Conservation (phyloP, 257 asterid genomes). For the Salvia hispanica region DNA sequence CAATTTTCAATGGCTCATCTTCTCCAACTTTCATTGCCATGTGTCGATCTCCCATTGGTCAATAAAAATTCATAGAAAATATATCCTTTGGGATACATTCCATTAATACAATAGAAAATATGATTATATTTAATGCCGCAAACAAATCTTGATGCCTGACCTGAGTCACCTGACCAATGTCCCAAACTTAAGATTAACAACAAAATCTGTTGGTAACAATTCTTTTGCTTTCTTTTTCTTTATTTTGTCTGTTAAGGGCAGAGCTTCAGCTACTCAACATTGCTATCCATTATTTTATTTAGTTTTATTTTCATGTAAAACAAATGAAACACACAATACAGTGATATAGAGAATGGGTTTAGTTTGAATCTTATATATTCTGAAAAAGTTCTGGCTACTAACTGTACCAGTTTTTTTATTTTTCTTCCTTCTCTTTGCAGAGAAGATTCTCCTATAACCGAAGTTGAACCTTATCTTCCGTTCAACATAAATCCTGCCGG, state of each 20-base stretch:
- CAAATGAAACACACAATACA: constrained; percentile 2
- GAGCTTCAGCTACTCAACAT: constrained; percentile 10
- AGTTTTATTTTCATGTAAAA: not conserved
- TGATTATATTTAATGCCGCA: not conserved
- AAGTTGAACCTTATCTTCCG: constrained; percentile 97
- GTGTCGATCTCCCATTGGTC: no score
- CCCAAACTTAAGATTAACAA: constrained; percentile 1
- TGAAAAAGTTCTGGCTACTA: constrained; percentile 4
- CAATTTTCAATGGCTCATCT: no score
- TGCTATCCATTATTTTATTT: not conserved
- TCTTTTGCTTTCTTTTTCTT: not conserved
- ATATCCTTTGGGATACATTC: no score
- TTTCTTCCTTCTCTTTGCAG: constrained; percentile 51
- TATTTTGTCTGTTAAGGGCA: not conserved
- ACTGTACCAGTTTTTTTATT: constrained; percentile 14
- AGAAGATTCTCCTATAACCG: constrained; percentile 79
- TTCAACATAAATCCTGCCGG: constrained; percentile 99
- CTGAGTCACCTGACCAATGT: not conserved
- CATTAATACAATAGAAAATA: no score
- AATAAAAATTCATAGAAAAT: no score
- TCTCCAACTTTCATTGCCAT: no score
- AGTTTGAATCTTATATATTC: constrained; percentile 10
- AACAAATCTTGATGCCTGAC: constrained; percentile 3
- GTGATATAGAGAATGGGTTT: not conserved
- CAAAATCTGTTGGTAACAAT: not conserved